These are phyloP conservation scores for Penicillium sp. DNA, from an alignment of 2,329 filamentous ascomycete genomes.

Conservation along the genomic window DNA sequence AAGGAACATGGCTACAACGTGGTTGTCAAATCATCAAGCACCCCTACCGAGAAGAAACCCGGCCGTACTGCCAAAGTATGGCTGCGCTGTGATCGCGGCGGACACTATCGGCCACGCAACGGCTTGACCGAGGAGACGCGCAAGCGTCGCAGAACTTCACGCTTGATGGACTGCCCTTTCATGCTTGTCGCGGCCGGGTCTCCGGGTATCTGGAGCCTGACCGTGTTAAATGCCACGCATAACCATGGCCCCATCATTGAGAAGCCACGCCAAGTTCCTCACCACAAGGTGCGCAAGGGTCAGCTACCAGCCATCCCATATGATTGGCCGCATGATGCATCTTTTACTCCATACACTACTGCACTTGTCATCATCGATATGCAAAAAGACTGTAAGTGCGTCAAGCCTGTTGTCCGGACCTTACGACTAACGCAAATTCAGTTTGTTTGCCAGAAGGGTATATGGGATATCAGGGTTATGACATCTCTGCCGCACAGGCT, in stretches of 20 bases:
- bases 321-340: conserved; percentile 50
- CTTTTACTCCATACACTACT: conserved; percentile 47
- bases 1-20: conserved; percentile 48
- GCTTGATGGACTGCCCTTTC: conserved; percentile 48
- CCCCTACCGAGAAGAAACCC: conserved; percentile 47
- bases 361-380: conserved; percentile 51
- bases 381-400: conserved; percentile 49
- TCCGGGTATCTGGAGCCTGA: conserved; percentile 47
- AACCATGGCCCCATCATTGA: conserved; percentile 47
- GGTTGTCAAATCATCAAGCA: conserved; percentile 49
- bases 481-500: conserved; percentile 41
- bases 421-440: conserved; percentile 18
- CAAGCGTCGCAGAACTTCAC: conserved; percentile 46
- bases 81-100: conserved; percentile 48
- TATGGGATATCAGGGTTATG: conserved; percentile 48
- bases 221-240: conserved; percentile 44
- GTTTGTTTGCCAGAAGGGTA: conserved; percentile 48
- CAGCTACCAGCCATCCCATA: conserved; percentile 45
- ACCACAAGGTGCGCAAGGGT: conserved; percentile 47
- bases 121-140: conserved; percentile 48
- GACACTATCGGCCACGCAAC: conserved; percentile 47
- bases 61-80: conserved; percentile 47
- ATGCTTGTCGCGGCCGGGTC: conserved; percentile 47
- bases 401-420: not conserved
- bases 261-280: conserved; percentile 42